These are phyloP conservation scores for Trichoderma brevicompactum DNA, from an alignment of 2,329 filamentous ascomycete genomes.

Conservation along the genomic window DNA sequence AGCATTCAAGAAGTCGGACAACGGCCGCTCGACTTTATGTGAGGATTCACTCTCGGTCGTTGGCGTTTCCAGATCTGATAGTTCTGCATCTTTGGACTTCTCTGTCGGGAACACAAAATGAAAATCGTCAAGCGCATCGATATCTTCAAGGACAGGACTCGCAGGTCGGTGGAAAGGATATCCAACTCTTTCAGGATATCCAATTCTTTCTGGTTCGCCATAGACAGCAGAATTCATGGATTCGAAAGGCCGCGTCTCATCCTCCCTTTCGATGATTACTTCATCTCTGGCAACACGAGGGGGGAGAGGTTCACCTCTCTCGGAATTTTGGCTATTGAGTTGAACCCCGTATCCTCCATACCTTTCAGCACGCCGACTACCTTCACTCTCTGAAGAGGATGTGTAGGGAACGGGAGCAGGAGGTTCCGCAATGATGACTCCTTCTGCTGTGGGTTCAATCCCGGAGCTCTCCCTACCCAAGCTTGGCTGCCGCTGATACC, in stretches of 20 bases:
- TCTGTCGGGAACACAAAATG: constrained; percentile 34
- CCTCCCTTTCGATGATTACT: neutral
- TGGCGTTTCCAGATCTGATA: constrained; percentile 39
- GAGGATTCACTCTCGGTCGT: constrained; percentile 35
- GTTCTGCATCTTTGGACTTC: constrained; percentile 36
- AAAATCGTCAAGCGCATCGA: constrained; percentile 40
- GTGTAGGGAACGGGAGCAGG: neutral
- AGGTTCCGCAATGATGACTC: neutral
- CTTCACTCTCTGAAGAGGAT: constrained; percentile 10
- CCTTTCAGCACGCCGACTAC: neutral
- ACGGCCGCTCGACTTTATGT: constrained; percentile 30
- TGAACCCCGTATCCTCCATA: neutral
- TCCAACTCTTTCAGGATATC: neutral
- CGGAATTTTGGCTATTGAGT: neutral
- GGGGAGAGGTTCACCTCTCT: neutral
- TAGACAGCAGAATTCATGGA: neutral
- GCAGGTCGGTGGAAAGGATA: constrained; percentile 11
- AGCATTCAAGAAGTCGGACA: constrained; percentile 30
- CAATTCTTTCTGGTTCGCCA: neutral
- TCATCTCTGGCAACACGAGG: neutral
- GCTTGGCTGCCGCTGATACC: neutral
- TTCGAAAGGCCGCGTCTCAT: neutral
- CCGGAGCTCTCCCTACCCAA: constrained; percentile 2
- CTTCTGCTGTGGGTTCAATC: neutral
- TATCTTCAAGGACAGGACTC: constrained; percentile 35